A percentile compares a stretch with the other conserved stretches of the same genome.
Conservation (phyloP, 371 early-diverging fungal genomes). For the Mucor saturninus region DNA sequence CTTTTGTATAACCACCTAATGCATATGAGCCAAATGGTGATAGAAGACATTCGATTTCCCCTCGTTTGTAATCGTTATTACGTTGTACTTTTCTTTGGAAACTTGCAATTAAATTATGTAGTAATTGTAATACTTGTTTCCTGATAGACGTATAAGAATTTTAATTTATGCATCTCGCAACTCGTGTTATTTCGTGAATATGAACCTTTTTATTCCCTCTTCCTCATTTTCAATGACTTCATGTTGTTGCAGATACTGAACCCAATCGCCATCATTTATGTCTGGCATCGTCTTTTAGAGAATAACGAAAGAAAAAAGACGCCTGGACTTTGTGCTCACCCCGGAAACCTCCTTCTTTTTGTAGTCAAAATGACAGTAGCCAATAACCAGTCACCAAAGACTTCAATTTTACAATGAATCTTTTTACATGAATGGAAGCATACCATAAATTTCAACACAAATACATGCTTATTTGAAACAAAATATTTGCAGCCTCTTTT, state of each 20-base stretch:
- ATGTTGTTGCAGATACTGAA: conserved; percentile 4
- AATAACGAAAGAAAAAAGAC: no score
- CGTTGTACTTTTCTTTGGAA: conserved; percentile 4
- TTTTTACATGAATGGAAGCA: no score
- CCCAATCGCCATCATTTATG: conserved; percentile 16
- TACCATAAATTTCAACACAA: no score
- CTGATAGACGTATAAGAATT: neutral
- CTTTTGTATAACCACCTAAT: conserved; percentile 34
- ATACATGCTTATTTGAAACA: no score
- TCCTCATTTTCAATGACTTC: conserved; percentile 14
- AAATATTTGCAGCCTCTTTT: no score
- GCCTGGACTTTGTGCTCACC: no score
- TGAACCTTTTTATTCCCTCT: conserved; percentile 17
- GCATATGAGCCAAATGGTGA: conserved; percentile 49
- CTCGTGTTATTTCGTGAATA: neutral
- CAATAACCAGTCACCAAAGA: no score
- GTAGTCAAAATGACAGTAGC: no score
- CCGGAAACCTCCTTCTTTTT: no score
- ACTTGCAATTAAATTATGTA: neutral
- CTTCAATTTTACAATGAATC: no score
- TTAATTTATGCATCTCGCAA: conserved; percentile 1
- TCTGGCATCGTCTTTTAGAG: neutral
- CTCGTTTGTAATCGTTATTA: conserved; percentile 13
- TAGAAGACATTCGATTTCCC: conserved; percentile 22
- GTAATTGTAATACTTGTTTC: conserved; percentile 7